These are phyloP conservation scores for Xylariaceae sp. DNA, from an alignment of 2,329 filamentous ascomycete genomes.

Conservation along the genomic window DNA sequence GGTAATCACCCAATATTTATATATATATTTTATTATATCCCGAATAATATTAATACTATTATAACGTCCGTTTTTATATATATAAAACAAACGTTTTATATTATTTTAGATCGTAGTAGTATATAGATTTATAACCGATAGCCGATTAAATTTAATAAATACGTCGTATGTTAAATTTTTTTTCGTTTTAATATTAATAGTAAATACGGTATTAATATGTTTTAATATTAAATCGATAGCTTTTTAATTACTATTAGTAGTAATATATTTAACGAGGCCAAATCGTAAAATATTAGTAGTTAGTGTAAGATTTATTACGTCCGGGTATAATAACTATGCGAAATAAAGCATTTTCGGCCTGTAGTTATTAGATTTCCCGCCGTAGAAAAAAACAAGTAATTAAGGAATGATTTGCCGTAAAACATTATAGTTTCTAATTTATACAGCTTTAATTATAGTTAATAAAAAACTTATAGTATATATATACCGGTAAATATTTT, in stretches of 20 bases:
- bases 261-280: background rate
- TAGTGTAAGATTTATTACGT: background rate
- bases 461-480: background rate
- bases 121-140: background rate
- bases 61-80: background rate
- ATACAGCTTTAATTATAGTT: background rate
- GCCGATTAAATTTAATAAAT: background rate
- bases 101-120: background rate
- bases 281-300: background rate
- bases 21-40: background rate
- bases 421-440: background rate
- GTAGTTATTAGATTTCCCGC: too few relatives aligned
- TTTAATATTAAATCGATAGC: background rate
- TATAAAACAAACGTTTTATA: background rate
- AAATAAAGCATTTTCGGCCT: too few relatives aligned
- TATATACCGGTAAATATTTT: background rate
- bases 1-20: too few relatives aligned
- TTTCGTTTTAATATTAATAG: background rate
- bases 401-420: too few relatives aligned
- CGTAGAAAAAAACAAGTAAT: too few relatives aligned
- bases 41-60: background rate
- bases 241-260: background rate
- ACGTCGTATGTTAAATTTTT: background rate
- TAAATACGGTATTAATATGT: background rate
- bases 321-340: background rate